Percentiles rank a stretch among this genome's conserved stretches.
These are phyloP conservation scores for Amphichorda felina DNA, from an alignment of 2,329 filamentous ascomycete genomes.

Conservation along the genomic window DNA sequence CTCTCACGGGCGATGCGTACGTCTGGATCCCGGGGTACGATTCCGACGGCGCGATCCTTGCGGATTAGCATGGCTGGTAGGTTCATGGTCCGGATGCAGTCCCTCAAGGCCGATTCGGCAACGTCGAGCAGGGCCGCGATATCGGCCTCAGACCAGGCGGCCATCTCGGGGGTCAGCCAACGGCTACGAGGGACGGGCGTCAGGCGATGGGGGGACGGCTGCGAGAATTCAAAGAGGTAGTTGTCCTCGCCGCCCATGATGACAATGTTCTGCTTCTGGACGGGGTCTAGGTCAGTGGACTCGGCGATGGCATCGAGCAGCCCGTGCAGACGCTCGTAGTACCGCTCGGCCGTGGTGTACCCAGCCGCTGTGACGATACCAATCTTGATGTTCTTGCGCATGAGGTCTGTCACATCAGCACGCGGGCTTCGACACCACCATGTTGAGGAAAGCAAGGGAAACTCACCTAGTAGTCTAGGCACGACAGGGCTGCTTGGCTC, in stretches of 20 bases:
- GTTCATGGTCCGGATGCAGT: constrained; percentile 69
- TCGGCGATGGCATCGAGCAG: constrained; percentile 66
- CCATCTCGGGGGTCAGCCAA: constrained; percentile 74
- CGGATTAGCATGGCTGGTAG: constrained; percentile 72
- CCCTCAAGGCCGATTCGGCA: constrained; percentile 71
- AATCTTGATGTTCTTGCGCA: constrained; percentile 68
- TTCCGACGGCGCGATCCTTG: constrained; percentile 79
- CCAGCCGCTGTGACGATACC: constrained; percentile 96
- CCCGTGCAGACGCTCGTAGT: constrained; percentile 78
- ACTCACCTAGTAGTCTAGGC: constrained; percentile 38
- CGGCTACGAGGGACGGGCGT: constrained; percentile 50
- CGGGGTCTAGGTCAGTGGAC: constrained; percentile 44
- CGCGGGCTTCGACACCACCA: neutral
- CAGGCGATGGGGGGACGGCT: constrained; percentile 53
- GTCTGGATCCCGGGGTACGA: constrained; percentile 49
- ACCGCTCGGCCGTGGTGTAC: constrained; percentile 77
- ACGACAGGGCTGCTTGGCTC: constrained; percentile 69
- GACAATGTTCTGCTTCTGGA: constrained; percentile 67
- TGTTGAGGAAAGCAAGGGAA: neutral
- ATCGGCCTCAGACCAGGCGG: constrained; percentile 61
- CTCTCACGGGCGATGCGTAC: constrained; percentile 72
- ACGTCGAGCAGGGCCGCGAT: constrained; percentile 77
- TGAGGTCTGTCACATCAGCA: constrained; percentile 38
- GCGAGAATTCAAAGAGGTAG: constrained; percentile 77
- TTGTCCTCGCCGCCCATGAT: constrained; percentile 95